These are phyloP conservation scores for Lepraria neglecta DNA, from an alignment of 495 filamentous ascomycete species.

Conservation along the genomic window DNA sequence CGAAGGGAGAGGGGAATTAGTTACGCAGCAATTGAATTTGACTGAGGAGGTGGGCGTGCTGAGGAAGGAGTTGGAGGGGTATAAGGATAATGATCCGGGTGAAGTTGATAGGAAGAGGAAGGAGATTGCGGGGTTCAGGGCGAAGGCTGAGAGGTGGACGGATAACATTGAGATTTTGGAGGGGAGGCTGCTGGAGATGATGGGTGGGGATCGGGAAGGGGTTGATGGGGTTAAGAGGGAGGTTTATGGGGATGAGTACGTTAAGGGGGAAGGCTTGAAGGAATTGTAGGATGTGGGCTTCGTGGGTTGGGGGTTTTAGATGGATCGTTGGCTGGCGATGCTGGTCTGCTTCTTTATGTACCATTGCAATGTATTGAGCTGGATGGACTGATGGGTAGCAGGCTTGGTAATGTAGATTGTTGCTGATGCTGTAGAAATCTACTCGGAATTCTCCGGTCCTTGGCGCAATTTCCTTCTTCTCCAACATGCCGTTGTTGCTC, in stretches of 20 bases:
- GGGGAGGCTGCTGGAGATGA: conserved; percentile 47
- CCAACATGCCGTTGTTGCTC: too few species aligned
- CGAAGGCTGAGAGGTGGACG: conserved; percentile 48
- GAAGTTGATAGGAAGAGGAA: conserved; percentile 46
- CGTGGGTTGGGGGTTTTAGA: too few species aligned
- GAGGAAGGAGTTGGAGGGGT: conserved; percentile 41
- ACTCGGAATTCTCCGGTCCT: too few species aligned
- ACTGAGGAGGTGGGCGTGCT: conserved; percentile 34
- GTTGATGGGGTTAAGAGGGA: conserved; percentile 47
- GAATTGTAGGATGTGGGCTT: conserved; percentile 39
- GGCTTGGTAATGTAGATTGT: not conserved
- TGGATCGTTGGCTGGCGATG: not conserved
- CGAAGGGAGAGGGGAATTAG: conserved; percentile 32
- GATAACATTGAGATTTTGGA: conserved; percentile 64
- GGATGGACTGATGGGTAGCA: too few species aligned
- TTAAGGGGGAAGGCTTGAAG: conserved; percentile 54
- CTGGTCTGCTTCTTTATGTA: not conserved
- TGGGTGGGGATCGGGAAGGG: conserved; percentile 46
- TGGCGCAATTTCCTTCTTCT: too few species aligned
- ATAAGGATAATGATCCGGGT: conserved; percentile 47
- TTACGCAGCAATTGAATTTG: conserved; percentile 34
- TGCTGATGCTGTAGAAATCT: too few species aligned
- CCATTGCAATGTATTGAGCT: not conserved
- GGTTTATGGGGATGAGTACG: conserved; percentile 59
- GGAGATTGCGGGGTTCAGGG: conserved; percentile 43